Conservation (phyloP, 495 filamentous ascomycete genomes). For the Chaetomium tenue region DNA sequence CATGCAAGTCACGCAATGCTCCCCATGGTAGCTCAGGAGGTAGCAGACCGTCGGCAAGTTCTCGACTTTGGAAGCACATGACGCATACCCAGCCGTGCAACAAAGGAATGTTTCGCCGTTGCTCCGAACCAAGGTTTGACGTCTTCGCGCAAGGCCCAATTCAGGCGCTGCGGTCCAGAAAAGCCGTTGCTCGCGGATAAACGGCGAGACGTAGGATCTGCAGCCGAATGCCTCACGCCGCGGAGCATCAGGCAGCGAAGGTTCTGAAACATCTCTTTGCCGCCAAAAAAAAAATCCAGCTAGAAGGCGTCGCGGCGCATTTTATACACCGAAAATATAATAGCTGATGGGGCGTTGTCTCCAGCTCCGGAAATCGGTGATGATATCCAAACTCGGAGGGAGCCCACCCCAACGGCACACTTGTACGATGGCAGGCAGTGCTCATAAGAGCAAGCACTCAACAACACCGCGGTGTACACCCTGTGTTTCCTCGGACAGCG, state of each 20-base stretch:
- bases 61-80: background rate
- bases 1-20: background rate
- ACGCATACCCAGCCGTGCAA: background rate
- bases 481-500: constrained; percentile 61
- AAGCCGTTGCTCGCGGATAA: constrained; percentile 10
- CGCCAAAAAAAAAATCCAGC: background rate
- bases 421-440: background rate
- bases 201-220: constrained; percentile 8
- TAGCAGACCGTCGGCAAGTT: background rate
- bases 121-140: background rate
- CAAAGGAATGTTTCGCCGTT: background rate
- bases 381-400: background rate
- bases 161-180: constrained; percentile 7
- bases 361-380: background rate
- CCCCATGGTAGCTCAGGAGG: background rate
- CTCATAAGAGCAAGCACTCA: constrained; percentile 40
- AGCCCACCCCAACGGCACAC: background rate
- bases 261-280: constrained; percentile 18
- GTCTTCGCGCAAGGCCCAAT: background rate
- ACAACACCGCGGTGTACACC: constrained; percentile 58
- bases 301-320: background rate
- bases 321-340: background rate
- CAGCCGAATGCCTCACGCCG: constrained; percentile 16
- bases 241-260: constrained; percentile 9
- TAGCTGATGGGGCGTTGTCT: background rate